A percentile compares a stretch with the other conserved stretches of the same genome.
Evolutionary conservation across 1,284 basidiomycete species (phyloP).

Genomic region (Trichosporon ovoides): DNA sequence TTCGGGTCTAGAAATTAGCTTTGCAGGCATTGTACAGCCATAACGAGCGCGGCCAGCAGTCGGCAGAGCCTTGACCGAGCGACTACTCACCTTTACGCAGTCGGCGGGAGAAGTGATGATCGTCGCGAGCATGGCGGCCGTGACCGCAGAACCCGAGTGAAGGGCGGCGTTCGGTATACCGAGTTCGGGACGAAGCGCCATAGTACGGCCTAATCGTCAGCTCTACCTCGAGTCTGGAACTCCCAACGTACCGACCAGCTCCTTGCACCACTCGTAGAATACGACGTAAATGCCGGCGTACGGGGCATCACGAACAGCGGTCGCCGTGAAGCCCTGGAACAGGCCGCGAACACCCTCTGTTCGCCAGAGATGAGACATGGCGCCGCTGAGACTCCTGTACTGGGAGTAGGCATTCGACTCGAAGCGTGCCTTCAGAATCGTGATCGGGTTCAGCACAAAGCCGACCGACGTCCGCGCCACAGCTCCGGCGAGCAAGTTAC

Average conservation of each 20-base stretch:
- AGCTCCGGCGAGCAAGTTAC: constrained; percentile 86
- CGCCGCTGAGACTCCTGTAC: constrained; percentile 62
- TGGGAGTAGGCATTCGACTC: constrained; percentile 74
- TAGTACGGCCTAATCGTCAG: constrained; percentile 10
- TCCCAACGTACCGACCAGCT: constrained; percentile 53
- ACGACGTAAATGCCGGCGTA: constrained; percentile 92
- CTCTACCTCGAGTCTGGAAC: neutral
- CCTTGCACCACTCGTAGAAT: constrained; percentile 81
- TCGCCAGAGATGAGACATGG: constrained; percentile 60
- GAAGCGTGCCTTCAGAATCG: constrained; percentile 88
- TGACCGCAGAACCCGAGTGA: constrained; percentile 56
- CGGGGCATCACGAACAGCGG: constrained; percentile 87
- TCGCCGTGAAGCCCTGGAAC: constrained; percentile 82
- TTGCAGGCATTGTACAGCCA: neutral
- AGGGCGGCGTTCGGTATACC: constrained; percentile 40
- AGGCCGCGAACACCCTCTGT: constrained; percentile 70
- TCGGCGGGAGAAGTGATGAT: constrained; percentile 83
- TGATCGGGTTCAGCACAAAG: constrained; percentile 84
- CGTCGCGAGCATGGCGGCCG: constrained; percentile 74
- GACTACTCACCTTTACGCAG: constrained; percentile 66
- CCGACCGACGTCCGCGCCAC: constrained; percentile 79
- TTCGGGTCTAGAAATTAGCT: constrained; percentile 60
- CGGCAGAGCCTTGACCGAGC: neutral
- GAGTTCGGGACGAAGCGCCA: constrained; percentile 14
- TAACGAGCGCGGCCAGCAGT: constrained; percentile 1